Conservation (phyloP, 164 flowering plant species). For the Kingdonia uniflora region DNA sequence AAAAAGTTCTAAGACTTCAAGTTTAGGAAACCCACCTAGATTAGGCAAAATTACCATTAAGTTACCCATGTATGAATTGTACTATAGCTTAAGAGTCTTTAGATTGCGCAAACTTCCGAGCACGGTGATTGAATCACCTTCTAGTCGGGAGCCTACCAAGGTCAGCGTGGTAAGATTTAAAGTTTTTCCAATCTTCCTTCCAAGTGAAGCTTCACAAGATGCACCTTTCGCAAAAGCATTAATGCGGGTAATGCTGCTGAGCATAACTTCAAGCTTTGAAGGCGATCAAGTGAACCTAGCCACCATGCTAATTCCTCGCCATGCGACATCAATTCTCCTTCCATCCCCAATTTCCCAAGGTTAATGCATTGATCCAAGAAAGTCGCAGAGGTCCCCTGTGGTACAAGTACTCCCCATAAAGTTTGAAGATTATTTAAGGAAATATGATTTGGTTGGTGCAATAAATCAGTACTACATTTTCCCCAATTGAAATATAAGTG, state of each 20-base stretch:
- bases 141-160: slow-evolving; percentile 2
- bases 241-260: neutral
- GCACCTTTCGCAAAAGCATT: neutral
- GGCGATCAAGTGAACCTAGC: neutral
- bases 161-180: neutral
- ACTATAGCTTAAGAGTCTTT: neutral
- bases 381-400: neutral
- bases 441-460: neutral
- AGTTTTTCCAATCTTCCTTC: neutral
- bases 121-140: neutral
- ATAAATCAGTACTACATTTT: neutral
- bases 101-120: neutral
- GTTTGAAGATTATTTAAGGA: neutral
- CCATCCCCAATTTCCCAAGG: slow-evolving; percentile 1
- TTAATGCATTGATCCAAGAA: neutral
- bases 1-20: too few species aligned
- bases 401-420: slow-evolving; percentile 1
- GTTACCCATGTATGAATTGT: too few species aligned
- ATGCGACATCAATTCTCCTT: neutral
- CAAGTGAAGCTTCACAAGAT: neutral
- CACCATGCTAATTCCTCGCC: neutral
- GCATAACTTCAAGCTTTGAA: neutral
- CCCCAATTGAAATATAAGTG: slow-evolving; percentile 5
- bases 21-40: too few species aligned
- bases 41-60: too few species aligned